A percentile compares a stretch with the other conserved stretches of the same genome.
Conservation (phyloP, 345 rosid genomes). For the Aethionema arabicum region DNA sequence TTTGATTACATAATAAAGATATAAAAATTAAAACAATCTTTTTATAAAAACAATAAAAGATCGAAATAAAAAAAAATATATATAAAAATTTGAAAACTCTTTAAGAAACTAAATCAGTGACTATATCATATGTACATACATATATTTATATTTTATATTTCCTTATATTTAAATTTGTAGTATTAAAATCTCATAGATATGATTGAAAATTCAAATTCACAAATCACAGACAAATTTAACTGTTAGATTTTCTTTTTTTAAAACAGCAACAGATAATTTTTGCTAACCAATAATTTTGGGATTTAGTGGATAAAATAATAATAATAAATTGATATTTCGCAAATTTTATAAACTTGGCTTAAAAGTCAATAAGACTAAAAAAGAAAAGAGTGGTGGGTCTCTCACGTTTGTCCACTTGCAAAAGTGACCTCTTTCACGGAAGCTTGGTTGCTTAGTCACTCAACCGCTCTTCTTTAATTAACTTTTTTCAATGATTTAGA, state of each 20-base stretch:
- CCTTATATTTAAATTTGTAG: not conserved
- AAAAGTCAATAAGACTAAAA: not conserved
- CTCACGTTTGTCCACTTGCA: conserved; percentile 26
- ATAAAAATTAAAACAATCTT: too few species aligned
- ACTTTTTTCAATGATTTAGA: not conserved
- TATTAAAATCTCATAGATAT: not conserved
- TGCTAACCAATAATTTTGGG: conserved; percentile 2
- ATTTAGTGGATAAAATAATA: not conserved
- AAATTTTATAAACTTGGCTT: not conserved
- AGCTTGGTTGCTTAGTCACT: conserved; percentile 30
- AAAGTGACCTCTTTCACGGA: conserved; percentile 29
- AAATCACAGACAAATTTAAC: not conserved
- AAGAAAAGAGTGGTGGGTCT: conserved; percentile 22
- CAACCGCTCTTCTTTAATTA: not conserved
- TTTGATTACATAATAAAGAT: too few species aligned
- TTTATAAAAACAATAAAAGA: too few species aligned
- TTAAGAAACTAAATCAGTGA: too few species aligned
- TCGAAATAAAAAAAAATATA: too few species aligned
- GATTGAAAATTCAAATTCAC: not conserved
- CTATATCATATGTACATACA: too few species aligned
- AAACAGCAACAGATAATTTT: not conserved
- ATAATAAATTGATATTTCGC: not conserved
- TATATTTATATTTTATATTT: not conserved
- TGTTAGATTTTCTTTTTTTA: not conserved
- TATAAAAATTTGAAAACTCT: too few species aligned